Base-by-base conservation (phyloP, 148 eudicot species). In the Arbutus unedo region DNA sequence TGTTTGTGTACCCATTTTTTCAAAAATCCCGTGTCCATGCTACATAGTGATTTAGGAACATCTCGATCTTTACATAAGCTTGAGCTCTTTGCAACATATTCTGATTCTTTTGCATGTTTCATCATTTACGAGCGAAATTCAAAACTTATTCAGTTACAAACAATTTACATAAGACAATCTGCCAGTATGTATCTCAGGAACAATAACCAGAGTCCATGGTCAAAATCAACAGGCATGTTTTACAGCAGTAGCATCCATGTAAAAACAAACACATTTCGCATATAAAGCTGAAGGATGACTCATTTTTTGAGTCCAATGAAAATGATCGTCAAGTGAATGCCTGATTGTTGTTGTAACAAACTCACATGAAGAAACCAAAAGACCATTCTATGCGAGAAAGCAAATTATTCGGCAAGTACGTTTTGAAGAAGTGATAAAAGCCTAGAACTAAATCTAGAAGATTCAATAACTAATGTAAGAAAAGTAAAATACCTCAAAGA, bases 401-500 rank as follows among this genome's bases (percentile, higher is more conserved):
- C 49, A 55, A 55, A 80, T 31, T 21, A 25, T 60, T 31, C 8
- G 25, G 57, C 25, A 55, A 55, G 14, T 55, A 80, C 48, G 18
- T 64, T 62, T 16, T 8, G 8, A 3, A 56, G 78, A 54, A 15
- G 47, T 11, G 16, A 25, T 31, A 48, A 3, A 15, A 4, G 62
- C 14, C 16, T 16, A 51, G 15, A 51, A 47, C 41, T 23, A 51
- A 6, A 51, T 19, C 41, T 23, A 51, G 79, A 43, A 79, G 48
- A 64, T 54, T 25, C 11, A 47, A 75, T 9, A 60, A 19, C 76
- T 53, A 66, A 67, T 38, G 3, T 31, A 21, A 21, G 13, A 72
- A 8, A 50, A 10, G 49, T 62, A 15, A 62, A 76, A 19, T 85
- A 90, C 93, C 93, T 90, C 91, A 80, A 90, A 90, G 41, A 90